Evolutionary conservation across 2,329 filamentous ascomycete genomes (phyloP).

Genomic region (Daldinia sp.): DNA sequence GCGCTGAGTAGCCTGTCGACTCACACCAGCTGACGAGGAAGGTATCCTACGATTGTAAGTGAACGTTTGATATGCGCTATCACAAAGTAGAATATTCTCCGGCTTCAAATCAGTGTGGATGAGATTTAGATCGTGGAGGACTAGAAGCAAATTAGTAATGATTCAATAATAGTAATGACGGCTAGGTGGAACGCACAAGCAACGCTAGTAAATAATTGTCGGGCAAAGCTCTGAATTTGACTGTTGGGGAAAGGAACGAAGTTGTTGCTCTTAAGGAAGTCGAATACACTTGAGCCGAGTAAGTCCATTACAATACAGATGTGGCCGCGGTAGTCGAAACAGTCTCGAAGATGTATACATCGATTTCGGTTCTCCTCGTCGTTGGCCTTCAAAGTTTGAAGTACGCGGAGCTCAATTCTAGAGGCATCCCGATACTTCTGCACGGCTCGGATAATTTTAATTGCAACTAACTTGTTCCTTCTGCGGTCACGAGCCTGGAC

Average conservation of each 20-base stretch:
- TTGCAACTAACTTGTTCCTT: conserved; percentile 83
- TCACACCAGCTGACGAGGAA: conserved; percentile 71
- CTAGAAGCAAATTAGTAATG: conserved; percentile 60
- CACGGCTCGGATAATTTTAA: conserved; percentile 98
- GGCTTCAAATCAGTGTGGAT: conserved; percentile 89
- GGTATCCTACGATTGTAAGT: conserved; percentile 78
- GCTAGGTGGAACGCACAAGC: conserved; percentile 78
- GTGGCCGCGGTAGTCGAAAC: conserved; percentile 96
- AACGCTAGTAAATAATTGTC: conserved; percentile 97
- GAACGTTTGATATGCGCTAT: conserved; percentile 75
- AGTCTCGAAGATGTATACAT: conserved; percentile 96
- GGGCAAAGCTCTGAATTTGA: conserved; percentile 96
- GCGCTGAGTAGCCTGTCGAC: conserved; percentile 71
- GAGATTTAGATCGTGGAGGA: conserved; percentile 95
- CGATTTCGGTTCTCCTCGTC: conserved; percentile 93
- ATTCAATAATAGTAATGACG: background rate
- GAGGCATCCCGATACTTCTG: conserved; percentile 98
- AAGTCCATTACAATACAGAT: conserved; percentile 87
- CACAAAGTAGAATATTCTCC: conserved; percentile 76
- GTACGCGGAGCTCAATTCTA: conserved; percentile 90
- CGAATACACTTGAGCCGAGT: conserved; percentile 95
- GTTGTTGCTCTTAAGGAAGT: conserved; percentile 94
- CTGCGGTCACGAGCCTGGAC: conserved; percentile 89
- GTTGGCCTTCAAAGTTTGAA: conserved; percentile 92
- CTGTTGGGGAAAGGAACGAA: conserved; percentile 99